A percentile compares a stretch with the other conserved stretches of the same genome.
Evolutionary conservation across 805 yeast genomes (phyloP).

Genomic region (Metschnikowia henanensis): DNA sequence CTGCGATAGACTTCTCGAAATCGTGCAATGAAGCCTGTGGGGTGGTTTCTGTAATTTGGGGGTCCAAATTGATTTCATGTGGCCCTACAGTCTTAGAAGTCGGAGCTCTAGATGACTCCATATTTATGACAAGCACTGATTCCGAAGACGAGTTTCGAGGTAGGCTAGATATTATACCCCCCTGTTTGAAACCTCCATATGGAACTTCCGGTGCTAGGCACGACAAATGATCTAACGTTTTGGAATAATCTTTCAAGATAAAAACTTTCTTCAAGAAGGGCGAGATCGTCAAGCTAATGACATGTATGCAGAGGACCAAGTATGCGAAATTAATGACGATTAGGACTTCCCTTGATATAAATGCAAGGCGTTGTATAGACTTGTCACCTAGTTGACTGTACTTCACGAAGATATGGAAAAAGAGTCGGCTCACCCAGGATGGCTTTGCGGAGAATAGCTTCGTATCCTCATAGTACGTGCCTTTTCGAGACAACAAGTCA

Average conservation of each 20-base stretch:
- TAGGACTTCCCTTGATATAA: slow-evolving; percentile 14
- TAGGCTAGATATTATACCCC: slow-evolving; percentile 8
- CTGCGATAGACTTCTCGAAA: slow-evolving; percentile 16
- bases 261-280: slow-evolving; percentile 19
- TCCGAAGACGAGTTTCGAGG: slow-evolving; percentile 14
- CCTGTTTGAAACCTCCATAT: slow-evolving; percentile 15
- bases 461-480: slow-evolving; percentile 2
- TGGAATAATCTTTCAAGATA: slow-evolving; percentile 21
- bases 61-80: slow-evolving; percentile 7
- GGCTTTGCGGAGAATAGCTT: slow-evolving; percentile 4
- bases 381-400: slow-evolving; percentile 1
- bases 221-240: slow-evolving; percentile 24
- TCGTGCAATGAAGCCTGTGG: slow-evolving; percentile 3
- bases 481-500: slow-evolving; percentile 1
- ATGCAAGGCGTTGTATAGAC: slow-evolving; percentile 2
- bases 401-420: background rate
- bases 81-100: background rate
- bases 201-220: slow-evolving; percentile 24
- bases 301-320: slow-evolving; percentile 28
- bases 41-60: slow-evolving; percentile 1
- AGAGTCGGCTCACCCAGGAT: slow-evolving; percentile 3
- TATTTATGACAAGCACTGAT: slow-evolving; percentile 16
- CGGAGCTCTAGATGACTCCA: slow-evolving; percentile 12
- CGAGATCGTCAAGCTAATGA: slow-evolving; percentile 22
- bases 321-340: slow-evolving; percentile 20